These are phyloP conservation scores for Xylariaceae sp. DNA, from an alignment of 2,329 filamentous ascomycete genomes.

Conservation along the genomic window DNA sequence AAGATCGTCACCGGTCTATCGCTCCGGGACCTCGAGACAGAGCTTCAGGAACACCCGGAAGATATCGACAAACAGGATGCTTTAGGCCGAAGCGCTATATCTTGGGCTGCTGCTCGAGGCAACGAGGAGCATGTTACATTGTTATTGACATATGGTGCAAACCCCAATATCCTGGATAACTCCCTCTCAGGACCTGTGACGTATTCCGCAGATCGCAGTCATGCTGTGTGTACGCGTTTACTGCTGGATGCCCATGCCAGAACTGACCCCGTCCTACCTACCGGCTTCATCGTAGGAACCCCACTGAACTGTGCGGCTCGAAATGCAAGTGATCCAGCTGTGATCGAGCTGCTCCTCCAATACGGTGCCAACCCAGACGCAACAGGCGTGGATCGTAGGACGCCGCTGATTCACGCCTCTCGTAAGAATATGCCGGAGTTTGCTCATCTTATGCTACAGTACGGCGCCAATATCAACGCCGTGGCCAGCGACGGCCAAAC, in stretches of 20 bases:
- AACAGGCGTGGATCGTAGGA: neutral
- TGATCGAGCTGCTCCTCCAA: neutral
- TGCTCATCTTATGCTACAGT: neutral
- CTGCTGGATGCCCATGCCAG: neutral
- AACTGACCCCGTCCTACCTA: neutral
- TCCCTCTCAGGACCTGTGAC: no score
- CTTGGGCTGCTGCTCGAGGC: constrained; percentile 1
- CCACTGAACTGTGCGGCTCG: neutral
- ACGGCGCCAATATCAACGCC: neutral
- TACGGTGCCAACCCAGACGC: neutral
- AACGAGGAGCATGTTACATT: neutral
- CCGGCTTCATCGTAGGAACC: neutral
- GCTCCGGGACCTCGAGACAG: neutral
- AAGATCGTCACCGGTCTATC: neutral
- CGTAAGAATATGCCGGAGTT: no score
- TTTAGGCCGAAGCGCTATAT: no score
- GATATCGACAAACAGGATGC: neutral
- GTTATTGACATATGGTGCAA: neutral
- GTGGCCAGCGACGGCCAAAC: neutral
- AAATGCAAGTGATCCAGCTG: neutral
- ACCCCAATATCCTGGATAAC: neutral
- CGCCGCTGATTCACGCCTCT: constrained; percentile 1
- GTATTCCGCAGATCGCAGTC: neutral
- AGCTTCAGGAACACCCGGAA: neutral
- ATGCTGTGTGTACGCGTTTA: neutral